phyloP scores from a whole-genome alignment of 2,329 filamentous ascomycete species.

The Alternaria rosae region DNA sequence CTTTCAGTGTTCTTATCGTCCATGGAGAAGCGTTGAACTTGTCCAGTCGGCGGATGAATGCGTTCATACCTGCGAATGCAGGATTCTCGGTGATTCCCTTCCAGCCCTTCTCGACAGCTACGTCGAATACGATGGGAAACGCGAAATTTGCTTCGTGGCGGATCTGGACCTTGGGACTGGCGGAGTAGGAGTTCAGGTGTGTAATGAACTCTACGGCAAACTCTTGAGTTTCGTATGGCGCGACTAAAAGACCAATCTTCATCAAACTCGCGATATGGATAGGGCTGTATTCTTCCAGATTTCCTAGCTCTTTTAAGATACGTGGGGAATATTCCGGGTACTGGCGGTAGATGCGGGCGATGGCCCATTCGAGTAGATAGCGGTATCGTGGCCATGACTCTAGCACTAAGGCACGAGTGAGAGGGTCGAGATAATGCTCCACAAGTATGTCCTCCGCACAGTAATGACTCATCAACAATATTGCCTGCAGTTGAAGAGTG shows the following conservation, averaged over 20 bases:
- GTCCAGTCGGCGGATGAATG: slow-evolving; percentile 54
- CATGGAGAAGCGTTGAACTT: slow-evolving; percentile 51
- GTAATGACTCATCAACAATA: slow-evolving; percentile 54
- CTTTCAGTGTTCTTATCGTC: slow-evolving; percentile 47
- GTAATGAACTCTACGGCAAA: slow-evolving; percentile 52
- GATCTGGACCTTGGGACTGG: slow-evolving; percentile 61
- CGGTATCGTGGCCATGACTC: slow-evolving; percentile 58
- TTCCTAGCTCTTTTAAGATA: slow-evolving; percentile 49
- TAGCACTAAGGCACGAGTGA: slow-evolving; percentile 53
- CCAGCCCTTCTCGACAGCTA: slow-evolving; percentile 49
- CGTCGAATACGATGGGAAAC: slow-evolving; percentile 54
- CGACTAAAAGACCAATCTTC: slow-evolving; percentile 55
- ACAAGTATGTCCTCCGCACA: slow-evolving; percentile 39
- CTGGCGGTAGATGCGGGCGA: slow-evolving; percentile 53
- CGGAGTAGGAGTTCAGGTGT: slow-evolving; percentile 53
- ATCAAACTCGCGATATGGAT: slow-evolving; percentile 58
- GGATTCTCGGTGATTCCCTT: slow-evolving; percentile 47
- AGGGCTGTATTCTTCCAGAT: slow-evolving; percentile 55
- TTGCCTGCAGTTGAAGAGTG: slow-evolving; percentile 56
- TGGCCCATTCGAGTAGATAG: slow-evolving; percentile 58
- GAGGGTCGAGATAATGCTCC: slow-evolving; percentile 44
- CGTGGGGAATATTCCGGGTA: slow-evolving; percentile 40
- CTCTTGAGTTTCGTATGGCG: slow-evolving; percentile 48
- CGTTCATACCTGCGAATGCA: slow-evolving; percentile 53
- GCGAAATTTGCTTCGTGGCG: slow-evolving; percentile 62